Percentiles rank a stretch among this genome's conserved stretches.
These are phyloP conservation scores for Talaromyces rugulosus DNA, from an alignment of 2,329 filamentous ascomycete genomes.

Conservation along the genomic window DNA sequence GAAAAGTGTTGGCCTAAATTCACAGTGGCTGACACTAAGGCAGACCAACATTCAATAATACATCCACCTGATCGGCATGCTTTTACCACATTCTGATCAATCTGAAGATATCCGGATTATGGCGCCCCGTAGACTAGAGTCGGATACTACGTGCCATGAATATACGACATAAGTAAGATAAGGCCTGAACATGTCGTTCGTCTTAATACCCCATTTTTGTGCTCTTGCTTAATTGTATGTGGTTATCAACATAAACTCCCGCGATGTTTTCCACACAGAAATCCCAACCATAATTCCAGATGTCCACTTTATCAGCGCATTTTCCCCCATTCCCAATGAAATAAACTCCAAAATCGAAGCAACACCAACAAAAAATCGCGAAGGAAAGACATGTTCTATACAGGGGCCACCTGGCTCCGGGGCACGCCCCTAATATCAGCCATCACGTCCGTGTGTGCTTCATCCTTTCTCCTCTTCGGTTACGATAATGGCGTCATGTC, in stretches of 20 bases:
- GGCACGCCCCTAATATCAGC: conserved; percentile 18
- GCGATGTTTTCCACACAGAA: background rate
- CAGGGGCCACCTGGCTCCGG: conserved; percentile 16
- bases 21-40: background rate
- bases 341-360: background rate
- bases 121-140: background rate
- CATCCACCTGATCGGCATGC: background rate
- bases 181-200: background rate
- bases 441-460: conserved; percentile 22
- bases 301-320: no score
- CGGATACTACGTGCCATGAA: background rate
- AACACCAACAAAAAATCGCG: background rate
- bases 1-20: background rate
- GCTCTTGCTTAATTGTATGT: background rate
- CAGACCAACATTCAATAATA: background rate
- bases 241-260: background rate
- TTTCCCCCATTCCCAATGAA: background rate
- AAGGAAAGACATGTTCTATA: conserved; percentile 1
- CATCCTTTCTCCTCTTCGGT: conserved; percentile 44
- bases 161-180: background rate
- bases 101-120: background rate
- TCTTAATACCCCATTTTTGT: background rate
- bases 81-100: background rate
- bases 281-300: background rate
- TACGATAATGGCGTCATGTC: conserved; percentile 27